Conservation (phyloP, 2,329 filamentous ascomycete species). For the Hypoxylon sp. region DNA sequence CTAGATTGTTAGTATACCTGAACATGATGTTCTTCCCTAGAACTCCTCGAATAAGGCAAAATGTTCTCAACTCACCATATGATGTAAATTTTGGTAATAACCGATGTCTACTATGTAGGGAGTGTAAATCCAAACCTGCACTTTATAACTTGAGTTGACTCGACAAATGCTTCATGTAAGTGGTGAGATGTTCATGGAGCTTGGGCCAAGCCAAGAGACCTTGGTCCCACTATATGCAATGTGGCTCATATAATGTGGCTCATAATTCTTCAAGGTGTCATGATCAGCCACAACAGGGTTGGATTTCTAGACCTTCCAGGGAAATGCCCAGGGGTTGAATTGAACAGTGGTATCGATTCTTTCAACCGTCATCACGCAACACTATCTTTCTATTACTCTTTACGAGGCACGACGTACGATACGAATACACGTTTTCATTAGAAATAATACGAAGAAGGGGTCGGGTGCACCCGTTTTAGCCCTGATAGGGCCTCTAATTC, state of each 20-base stretch:
- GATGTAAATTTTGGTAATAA: background rate
- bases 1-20: slow-evolving; percentile 57
- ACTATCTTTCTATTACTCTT: slow-evolving; percentile 11
- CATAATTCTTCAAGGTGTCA: background rate
- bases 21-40: background rate
- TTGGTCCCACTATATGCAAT: background rate
- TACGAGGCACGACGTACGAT: slow-evolving; percentile 17
- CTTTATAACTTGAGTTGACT: background rate
- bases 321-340: slow-evolving; percentile 35
- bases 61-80: slow-evolving; percentile 34
- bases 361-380: slow-evolving; percentile 24
- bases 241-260: slow-evolving; percentile 9
- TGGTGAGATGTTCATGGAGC: background rate
- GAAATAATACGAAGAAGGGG: slow-evolving; percentile 13
- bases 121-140: background rate
- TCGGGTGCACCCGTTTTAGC: slow-evolving; percentile 48
- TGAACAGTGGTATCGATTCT: slow-evolving; percentile 29
- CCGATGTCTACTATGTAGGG: background rate
- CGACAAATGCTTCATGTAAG: background rate
- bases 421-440: slow-evolving; percentile 14
- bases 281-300: slow-evolving; percentile 6
- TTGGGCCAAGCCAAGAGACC: slow-evolving; percentile 1
- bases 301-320: slow-evolving; percentile 8
- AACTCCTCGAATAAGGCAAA: background rate
- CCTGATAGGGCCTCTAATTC: slow-evolving; percentile 49